These are phyloP conservation scores for Trypethelium eluteriae DNA, from an alignment of 495 filamentous ascomycete species.

Conservation along the genomic window DNA sequence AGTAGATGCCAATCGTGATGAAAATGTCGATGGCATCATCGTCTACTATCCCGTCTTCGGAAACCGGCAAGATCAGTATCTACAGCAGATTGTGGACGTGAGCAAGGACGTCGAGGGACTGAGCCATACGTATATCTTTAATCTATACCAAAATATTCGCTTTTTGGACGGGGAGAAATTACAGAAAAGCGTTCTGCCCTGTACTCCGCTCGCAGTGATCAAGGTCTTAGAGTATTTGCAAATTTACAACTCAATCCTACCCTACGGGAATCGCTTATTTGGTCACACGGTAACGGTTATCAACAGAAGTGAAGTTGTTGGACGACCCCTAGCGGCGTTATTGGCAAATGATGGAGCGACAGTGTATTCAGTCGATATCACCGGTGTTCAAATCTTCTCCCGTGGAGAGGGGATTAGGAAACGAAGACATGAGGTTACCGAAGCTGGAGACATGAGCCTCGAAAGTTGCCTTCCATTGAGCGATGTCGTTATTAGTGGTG, in stretches of 20 bases:
- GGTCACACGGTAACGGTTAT: conserved; percentile 90
- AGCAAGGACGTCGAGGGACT: conserved; percentile 94
- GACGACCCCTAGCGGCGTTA: conserved; percentile 84
- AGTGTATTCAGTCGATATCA: conserved; percentile 90
- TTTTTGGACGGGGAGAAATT: conserved; percentile 74
- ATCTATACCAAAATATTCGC: conserved; percentile 98
- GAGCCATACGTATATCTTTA: conserved; percentile 88
- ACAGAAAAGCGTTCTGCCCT: conserved; percentile 87
- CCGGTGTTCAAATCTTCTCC: conserved; percentile 84
- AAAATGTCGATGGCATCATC: conserved; percentile 79
- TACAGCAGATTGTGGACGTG: conserved; percentile 88
- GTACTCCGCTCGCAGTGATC: conserved; percentile 88
- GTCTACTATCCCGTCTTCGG: conserved; percentile 98
- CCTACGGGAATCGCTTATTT: conserved; percentile 85
- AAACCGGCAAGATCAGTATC: conserved; percentile 77
- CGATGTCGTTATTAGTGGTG: conserved; percentile 90
- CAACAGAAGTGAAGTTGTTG: conserved; percentile 91
- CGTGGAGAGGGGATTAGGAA: conserved; percentile 77
- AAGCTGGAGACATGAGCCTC: conserved; percentile 64
- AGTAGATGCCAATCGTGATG: conserved; percentile 70
- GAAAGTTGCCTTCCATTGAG: conserved; percentile 75
- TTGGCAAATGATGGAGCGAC: conserved; percentile 92
- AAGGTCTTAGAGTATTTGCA: conserved; percentile 93
- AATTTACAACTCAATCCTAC: conserved; percentile 93
- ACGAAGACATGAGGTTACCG: conserved; percentile 71